Evolutionary conservation across 495 filamentous ascomycete species (phyloP), one percentile per base, ranked within the genome.

Genomic region (Entonaema liquescens): DNA sequence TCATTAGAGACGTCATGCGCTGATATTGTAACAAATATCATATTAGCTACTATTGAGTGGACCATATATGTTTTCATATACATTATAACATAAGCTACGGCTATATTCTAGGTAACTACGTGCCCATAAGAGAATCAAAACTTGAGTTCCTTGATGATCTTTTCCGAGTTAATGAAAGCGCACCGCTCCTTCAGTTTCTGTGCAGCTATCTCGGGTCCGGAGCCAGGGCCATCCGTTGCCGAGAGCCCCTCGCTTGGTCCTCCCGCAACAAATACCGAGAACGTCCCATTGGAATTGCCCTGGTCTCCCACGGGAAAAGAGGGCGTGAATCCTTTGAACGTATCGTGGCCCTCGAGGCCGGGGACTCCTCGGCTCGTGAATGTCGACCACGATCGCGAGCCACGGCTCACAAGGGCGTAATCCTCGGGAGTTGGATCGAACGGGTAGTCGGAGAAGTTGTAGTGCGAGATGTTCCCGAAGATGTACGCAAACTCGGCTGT

Each of bases 401-500:
- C 70, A 9, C 74, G 68, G 13, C 56, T 59, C 44, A 52, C 68
- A 0, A 81, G 71, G 2, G 42, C 58, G 29, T 77, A 74, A 53
- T 80, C 79, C 28, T 61, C 54, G 4, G 54, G 17, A 2, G 71
- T 65, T 4, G 75, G 68, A 4, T 64, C 56, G 50, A 77, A 76
- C 3, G 63, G 50, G 13, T 60, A 64, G 6, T 59, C 61, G 1
- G 25, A 29, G 1, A 44, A 53, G 53, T 79, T 70, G 61, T 63
- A 80, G 28, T 63, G 57, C 1, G 65, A 71, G 19, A 80, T 53
- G 50, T 79, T 79, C 19, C 80, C 79, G 55, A 80, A 77, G 21
- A 83, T 59, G 70, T 86, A 85, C 7, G 82, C 79, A 31, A 85
- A 79, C 59, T 86, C 83, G 15, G 79, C 78, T 1, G 80, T 77